These are phyloP conservation scores for Fusarium camptoceras DNA, from an alignment of 2,329 filamentous ascomycete genomes.

Conservation along the genomic window DNA sequence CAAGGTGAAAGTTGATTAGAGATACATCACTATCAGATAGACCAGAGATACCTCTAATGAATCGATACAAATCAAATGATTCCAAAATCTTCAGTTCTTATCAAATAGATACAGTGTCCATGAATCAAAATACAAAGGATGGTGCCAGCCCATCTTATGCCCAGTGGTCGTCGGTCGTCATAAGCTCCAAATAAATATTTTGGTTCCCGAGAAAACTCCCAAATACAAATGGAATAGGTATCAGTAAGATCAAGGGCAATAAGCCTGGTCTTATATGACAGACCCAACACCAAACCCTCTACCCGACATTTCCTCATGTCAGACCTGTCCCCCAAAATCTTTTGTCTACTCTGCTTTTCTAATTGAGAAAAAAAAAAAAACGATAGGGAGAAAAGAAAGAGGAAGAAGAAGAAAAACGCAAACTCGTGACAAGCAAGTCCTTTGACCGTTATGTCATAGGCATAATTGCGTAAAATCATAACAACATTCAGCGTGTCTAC, in stretches of 20 bases:
- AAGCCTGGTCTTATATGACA: not conserved
- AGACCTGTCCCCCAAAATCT: not conserved
- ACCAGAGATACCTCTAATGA: constrained; percentile 34
- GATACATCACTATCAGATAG: constrained; percentile 24
- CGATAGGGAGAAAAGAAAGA: not conserved
- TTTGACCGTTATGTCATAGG: constrained; percentile 22
- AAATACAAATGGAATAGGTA: constrained; percentile 24
- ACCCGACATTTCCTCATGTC: not conserved
- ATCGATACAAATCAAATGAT: not conserved
- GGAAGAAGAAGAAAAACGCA: not conserved
- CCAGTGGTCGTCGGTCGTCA: not conserved
- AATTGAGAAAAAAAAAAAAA: no score
- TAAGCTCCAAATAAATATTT: constrained; percentile 6
- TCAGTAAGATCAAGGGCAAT: not conserved
- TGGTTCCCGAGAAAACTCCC: not conserved
- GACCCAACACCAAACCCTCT: not conserved
- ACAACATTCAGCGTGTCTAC: constrained; percentile 3
- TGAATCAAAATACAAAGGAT: not conserved
- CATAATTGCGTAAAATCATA: constrained; percentile 41
- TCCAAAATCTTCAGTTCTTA: not conserved
- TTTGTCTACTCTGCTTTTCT: not conserved
- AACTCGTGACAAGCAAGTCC: not conserved
- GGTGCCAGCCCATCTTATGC: constrained; percentile 16
- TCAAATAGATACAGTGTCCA: not conserved
- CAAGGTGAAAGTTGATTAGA: constrained; percentile 23